Evolutionary conservation across 1,284 basidiomycete species (phyloP).

Genomic region (Entoloma clypeatum): DNA sequence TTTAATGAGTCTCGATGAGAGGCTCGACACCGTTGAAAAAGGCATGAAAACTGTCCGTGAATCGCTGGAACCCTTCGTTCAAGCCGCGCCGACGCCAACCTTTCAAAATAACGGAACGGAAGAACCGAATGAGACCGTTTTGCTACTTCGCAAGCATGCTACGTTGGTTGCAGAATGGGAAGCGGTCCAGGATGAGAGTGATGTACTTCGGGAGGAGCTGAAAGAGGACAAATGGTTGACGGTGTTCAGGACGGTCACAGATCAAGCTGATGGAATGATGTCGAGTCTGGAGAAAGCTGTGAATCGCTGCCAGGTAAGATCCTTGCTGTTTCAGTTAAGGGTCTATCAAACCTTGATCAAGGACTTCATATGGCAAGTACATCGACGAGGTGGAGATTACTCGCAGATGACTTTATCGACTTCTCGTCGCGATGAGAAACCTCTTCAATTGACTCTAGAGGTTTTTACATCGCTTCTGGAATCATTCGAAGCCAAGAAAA

Average conservation of each 20-base stretch:
- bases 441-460: slow-evolving; percentile 50
- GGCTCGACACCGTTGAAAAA: slow-evolving; percentile 67
- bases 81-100: slow-evolving; percentile 48
- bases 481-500: slow-evolving; percentile 82
- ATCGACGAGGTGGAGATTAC: slow-evolving; percentile 54
- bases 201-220: slow-evolving; percentile 81
- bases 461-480: slow-evolving; percentile 61
- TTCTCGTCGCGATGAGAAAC: slow-evolving; percentile 49
- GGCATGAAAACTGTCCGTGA: slow-evolving; percentile 67
- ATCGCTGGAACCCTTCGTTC: slow-evolving; percentile 56
- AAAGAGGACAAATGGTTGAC: slow-evolving; percentile 96
- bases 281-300: slow-evolving; percentile 89
- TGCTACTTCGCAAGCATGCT: slow-evolving; percentile 68
- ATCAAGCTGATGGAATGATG: slow-evolving; percentile 97
- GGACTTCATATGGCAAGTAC: slow-evolving; percentile 82
- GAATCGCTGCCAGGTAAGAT: slow-evolving; percentile 71
- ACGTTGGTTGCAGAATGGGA: slow-evolving; percentile 75
- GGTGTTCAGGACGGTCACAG: slow-evolving; percentile 88
- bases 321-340: slow-evolving; percentile 7
- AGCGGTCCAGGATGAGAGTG: slow-evolving; percentile 74
- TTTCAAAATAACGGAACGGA: slow-evolving; percentile 34
- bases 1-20: slow-evolving; percentile 74
- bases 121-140: slow-evolving; percentile 43
- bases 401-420: slow-evolving; percentile 39
- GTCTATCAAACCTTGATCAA: slow-evolving; percentile 25